A percentile compares a stretch with the other conserved stretches of the same genome.
phyloP scores from a whole-genome alignment of 176 grass and related monocot genomes.

The Lolium rigidum region DNA sequence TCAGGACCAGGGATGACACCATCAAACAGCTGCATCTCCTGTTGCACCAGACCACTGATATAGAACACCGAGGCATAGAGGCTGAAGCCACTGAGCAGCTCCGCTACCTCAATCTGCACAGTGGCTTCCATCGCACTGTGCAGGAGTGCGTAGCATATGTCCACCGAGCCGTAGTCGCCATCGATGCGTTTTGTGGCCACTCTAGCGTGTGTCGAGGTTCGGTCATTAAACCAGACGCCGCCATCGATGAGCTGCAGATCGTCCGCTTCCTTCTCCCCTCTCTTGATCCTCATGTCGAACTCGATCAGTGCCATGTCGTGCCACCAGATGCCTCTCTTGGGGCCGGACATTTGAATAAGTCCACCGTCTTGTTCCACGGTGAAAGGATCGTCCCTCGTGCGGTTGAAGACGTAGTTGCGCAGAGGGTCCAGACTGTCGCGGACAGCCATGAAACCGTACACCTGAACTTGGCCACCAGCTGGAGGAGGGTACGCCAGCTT shows the following conservation, averaged over 20 bases:
- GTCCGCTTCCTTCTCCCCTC: not conserved
- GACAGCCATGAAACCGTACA: conserved; percentile 14
- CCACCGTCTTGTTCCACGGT: not conserved
- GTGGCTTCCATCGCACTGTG: not conserved
- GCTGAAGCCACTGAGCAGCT: not conserved
- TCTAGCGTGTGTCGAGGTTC: not conserved
- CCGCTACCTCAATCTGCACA: not conserved
- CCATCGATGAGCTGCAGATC: conserved; percentile 7
- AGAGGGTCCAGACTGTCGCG: not conserved
- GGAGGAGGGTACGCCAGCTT: not conserved
- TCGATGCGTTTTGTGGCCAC: not conserved
- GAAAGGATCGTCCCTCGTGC: not conserved
- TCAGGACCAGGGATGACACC: not conserved
- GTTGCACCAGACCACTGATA: not conserved
- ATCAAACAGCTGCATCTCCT: conserved; percentile 10
- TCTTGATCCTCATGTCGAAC: conserved; percentile 24
- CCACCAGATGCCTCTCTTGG: conserved; percentile 15
- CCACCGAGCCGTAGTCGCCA: not conserved
- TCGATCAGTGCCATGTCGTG: not conserved
- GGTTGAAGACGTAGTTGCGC: conserved; percentile 4
- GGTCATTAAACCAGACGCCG: not conserved
- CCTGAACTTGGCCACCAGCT: not conserved
- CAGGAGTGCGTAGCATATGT: conserved; percentile 7
- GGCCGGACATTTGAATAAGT: not conserved
- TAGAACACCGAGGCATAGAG: not conserved